Evolutionary conservation across 2,329 filamentous ascomycete species (phyloP), one percentile per base, ranked within the genome.

Genomic region (Fusarium sublunatum): DNA sequence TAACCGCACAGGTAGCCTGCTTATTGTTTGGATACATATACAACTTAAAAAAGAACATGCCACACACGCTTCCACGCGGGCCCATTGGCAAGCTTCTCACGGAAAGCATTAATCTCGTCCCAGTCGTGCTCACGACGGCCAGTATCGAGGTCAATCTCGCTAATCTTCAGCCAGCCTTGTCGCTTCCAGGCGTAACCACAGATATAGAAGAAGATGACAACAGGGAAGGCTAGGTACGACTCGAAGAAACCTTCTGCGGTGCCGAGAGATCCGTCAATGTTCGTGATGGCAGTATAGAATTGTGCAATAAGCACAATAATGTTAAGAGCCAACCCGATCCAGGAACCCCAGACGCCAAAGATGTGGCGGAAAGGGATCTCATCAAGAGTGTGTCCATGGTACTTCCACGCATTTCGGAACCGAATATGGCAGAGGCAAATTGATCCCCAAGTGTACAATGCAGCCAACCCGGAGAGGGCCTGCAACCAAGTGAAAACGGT

Each of bases 391-490:
- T 87, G 86, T n/a, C 87, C 85, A 36, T 88, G 81, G 26, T 80
- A 74, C 25, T 77, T 79, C 88, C 88, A 91, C 0, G 87, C 88
- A 3, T 75, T 70, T 32, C 88, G 86, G 81, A 91, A 90, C 19
- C 88, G 86, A 70, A 91, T 89, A 68, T 91, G 89, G 3, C 86
- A 82, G 4, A 88, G 76, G 68, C 87, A 90, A 67, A 91, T 89
- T 35, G 85, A 88, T 15, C 83, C 87, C 88, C 88, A 91, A 10
- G 87, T 87, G 73, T 89, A 90, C 39, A 91, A 80, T 11, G 86
- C 84, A 10, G 85, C 83, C 5, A 91, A 78, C 47, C 86, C 88
- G 0, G 87, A 89, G 13, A 91, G 77, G 8, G 88, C 85, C 25
- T 86, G 80, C 4, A 91, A 81, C 89, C 89, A 91, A 68, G 83